phyloP scores from a whole-genome alignment of 768 basidiomycete genomes.

The Amanita subjunquillea region DNA sequence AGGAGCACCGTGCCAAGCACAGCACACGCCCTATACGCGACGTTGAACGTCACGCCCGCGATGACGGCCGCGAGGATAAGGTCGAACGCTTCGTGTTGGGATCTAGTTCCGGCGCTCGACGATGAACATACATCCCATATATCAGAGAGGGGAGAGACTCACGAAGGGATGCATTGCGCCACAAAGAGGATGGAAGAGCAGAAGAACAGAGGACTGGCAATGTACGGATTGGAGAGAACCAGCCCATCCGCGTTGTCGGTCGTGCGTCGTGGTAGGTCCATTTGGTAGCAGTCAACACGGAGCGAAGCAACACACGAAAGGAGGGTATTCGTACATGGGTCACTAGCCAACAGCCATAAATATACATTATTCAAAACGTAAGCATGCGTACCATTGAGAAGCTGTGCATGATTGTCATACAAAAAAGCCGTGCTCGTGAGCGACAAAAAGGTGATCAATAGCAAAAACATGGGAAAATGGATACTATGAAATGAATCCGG shows the following conservation, averaged over 20 bases:
- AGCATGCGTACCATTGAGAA: constrained; percentile 47
- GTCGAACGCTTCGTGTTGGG: constrained; percentile 66
- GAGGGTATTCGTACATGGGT: constrained; percentile 57
- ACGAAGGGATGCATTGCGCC: constrained; percentile 46
- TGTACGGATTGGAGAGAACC: constrained; percentile 67
- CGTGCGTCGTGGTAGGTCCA: constrained; percentile 21
- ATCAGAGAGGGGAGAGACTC: constrained; percentile 14
- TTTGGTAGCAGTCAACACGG: constrained; percentile 26
- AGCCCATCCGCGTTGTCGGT: constrained; percentile 23
- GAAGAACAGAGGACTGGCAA: constrained; percentile 51
- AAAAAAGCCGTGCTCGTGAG: constrained; percentile 44
- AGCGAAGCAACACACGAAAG: constrained; percentile 35
- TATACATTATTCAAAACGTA: not conserved
- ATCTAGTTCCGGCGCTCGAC: constrained; percentile 12
- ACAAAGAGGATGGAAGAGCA: constrained; percentile 44
- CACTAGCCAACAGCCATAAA: constrained; percentile 23
- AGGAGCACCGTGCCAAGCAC: constrained; percentile 80
- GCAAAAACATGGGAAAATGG: constrained; percentile 53
- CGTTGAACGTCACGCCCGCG: constrained; percentile 66
- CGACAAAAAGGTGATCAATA: constrained; percentile 45
- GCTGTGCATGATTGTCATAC: constrained; percentile 54
- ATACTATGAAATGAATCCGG: constrained; percentile 48
- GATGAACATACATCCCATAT: not conserved
- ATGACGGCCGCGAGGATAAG: constrained; percentile 74
- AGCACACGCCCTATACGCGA: constrained; percentile 78